phyloP scores from a whole-genome alignment of 306 rosid genomes.

The Oxytropis ochrocephala region DNA sequence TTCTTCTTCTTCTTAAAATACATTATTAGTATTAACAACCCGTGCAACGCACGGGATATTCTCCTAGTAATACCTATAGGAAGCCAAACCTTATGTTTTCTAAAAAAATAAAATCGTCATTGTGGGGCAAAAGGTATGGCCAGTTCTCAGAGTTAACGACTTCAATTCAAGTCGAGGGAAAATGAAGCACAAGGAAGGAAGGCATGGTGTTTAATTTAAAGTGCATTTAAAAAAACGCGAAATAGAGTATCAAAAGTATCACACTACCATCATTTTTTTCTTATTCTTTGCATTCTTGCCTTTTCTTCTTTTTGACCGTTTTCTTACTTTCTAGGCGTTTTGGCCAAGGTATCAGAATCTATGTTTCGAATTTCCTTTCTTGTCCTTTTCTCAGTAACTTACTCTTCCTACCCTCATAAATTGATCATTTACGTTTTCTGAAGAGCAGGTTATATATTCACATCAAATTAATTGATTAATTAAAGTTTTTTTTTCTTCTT shows the following conservation, averaged over 20 bases:
- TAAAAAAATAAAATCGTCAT: too few relatives aligned
- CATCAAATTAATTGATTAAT: background rate
- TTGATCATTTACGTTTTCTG: background rate
- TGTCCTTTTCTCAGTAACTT: conserved; percentile 1
- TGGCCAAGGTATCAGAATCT: background rate
- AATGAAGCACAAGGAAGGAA: background rate
- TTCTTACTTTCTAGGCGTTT: background rate
- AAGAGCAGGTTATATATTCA: background rate
- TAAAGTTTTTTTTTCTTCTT: background rate
- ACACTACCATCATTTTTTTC: too few relatives aligned
- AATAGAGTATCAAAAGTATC: too few relatives aligned
- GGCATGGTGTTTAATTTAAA: too few relatives aligned
- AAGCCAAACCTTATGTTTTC: too few relatives aligned
- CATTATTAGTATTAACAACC: too few relatives aligned
- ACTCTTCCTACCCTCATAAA: background rate
- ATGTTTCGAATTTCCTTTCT: background rate
- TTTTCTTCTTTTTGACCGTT: background rate
- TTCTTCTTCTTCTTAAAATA: too few relatives aligned
- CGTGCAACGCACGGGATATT: too few relatives aligned
- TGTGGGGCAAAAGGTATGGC: too few relatives aligned
- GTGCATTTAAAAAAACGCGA: background rate
- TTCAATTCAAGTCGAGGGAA: background rate
- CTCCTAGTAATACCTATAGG: too few relatives aligned
- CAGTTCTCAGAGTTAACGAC: too few relatives aligned
- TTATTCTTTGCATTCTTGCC: background rate